These are phyloP conservation scores for Pythium scleroteichum DNA, from an alignment of 352 stramenopile species.

Conservation along the genomic window DNA sequence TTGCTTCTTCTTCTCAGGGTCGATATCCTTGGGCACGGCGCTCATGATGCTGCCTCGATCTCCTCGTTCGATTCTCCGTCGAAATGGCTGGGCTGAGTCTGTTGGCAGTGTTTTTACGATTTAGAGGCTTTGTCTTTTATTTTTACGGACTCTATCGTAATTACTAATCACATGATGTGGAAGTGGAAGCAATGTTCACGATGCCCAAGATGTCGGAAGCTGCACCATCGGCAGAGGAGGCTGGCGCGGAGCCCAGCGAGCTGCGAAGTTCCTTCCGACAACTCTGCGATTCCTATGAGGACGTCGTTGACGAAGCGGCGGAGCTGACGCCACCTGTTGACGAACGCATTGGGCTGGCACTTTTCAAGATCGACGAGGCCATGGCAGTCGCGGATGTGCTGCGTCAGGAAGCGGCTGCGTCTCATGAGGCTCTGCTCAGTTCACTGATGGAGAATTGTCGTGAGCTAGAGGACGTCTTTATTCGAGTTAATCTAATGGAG, in stretches of 20 bases:
- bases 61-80: slow-evolving; percentile 13
- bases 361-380: slow-evolving; percentile 85
- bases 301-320: slow-evolving; percentile 61
- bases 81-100: slow-evolving; percentile 18
- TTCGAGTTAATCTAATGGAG: slow-evolving; percentile 76
- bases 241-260: slow-evolving; percentile 21
- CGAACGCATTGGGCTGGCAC: slow-evolving; percentile 70
- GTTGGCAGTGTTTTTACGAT: neutral
- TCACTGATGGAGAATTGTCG: slow-evolving; percentile 66
- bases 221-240: neutral
- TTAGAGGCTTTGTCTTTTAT: no score
- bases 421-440: slow-evolving; percentile 50
- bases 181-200: slow-evolving; percentile 12
- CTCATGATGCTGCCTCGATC: slow-evolving; percentile 19
- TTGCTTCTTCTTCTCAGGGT: slow-evolving; percentile 78
- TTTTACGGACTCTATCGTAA: slow-evolving; percentile 21
- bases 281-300: slow-evolving; percentile 68
- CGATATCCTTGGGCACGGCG: slow-evolving; percentile 47
- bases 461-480: slow-evolving; percentile 79
- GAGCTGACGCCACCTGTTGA: slow-evolving; percentile 58
- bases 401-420: slow-evolving; percentile 49
- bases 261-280: slow-evolving; percentile 54
- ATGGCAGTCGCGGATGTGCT: slow-evolving; percentile 49
- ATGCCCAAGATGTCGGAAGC: slow-evolving; percentile 10
- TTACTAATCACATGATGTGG: slow-evolving; percentile 24